Evolutionary conservation across 2,329 filamentous ascomycete genomes (phyloP), one percentile per base, ranked within the genome.

Genomic region (Penicillium oxalicum): DNA sequence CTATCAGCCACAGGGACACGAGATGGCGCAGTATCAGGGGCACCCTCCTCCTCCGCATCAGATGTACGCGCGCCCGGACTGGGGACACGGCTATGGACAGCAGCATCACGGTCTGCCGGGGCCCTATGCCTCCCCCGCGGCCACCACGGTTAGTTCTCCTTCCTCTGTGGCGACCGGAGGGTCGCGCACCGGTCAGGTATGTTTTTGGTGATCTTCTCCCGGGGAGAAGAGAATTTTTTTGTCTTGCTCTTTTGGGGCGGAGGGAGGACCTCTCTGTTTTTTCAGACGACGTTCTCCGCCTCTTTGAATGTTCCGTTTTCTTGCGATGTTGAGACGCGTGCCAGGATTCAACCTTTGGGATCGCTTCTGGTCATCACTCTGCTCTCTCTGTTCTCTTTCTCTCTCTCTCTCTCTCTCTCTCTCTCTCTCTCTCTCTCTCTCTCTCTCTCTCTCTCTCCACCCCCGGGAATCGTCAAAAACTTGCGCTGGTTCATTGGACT

Each of bases 1-100:
- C 33, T 96, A 96, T 73, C 83, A 83, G 50, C 82, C 87, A 49
- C 84, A 84, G 58, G 84, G 83, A 58, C 86, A 90, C 77, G 88
- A 95, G 61, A 93, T 95, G 87, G 77, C 84, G 62, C 87, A 94
- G 62, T 80, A 80, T 63, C 74, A 72, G 59, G 72, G 71, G 48
- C 74, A 75, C 48, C 67, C 66, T 42, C 73, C 70, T 27, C 73
- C 72, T 12, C 70, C 69, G 34, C 72, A 72, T 52, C 70, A 72
- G 57, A 74, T 75, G 67, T 74, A 75, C 58, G 65, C 65, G 52
- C 73, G 74, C 52, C 70, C 71, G 46, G 71, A 74, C 45, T 74
- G 71, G 71, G 65, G 70, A 49, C 72, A 71, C 58, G 64, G 67
- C 46, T 74, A 74, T 63, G 69, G 65, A 48, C 71, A 71, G 52